These are phyloP conservation scores for Neurospora crassa DNA, from an alignment of 2,329 filamentous ascomycete genomes.

Conservation along the genomic window DNA sequence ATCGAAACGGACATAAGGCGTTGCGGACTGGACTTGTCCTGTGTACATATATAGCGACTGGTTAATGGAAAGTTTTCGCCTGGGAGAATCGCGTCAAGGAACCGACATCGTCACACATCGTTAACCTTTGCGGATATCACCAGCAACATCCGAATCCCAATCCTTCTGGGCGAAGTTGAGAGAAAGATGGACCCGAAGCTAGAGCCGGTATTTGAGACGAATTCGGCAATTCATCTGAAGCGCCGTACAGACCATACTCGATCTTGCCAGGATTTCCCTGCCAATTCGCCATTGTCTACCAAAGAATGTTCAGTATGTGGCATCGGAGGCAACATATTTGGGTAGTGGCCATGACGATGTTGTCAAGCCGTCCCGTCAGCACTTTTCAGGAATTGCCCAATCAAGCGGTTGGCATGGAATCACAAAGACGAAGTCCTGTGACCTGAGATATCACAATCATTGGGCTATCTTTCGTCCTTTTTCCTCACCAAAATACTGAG, in stretches of 20 bases:
- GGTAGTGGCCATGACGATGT: not conserved
- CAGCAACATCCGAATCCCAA: not conserved
- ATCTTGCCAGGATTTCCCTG: not conserved
- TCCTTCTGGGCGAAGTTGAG: not conserved
- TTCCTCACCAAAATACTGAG: not conserved
- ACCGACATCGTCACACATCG: not conserved
- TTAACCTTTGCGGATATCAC: not conserved
- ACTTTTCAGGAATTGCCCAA: not conserved
- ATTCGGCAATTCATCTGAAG: not conserved
- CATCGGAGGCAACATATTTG: not conserved
- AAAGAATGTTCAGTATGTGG: not conserved
- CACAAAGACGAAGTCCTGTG: not conserved
- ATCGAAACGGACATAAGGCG: constrained; percentile 4
- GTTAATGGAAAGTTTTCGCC: constrained; percentile 12
- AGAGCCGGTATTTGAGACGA: not conserved
- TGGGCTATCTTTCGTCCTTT: not conserved
- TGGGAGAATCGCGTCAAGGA: not conserved
- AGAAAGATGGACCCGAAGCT: not conserved
- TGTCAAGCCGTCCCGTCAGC: not conserved
- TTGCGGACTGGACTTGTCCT: constrained; percentile 7
- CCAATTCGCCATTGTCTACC: not conserved
- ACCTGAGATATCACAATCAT: not conserved
- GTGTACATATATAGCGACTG: constrained; percentile 21
- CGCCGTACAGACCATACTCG: not conserved
- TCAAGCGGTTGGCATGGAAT: not conserved